phyloP scores from a whole-genome alignment of 352 stramenopile genomes.

The Phytophthora chlamydospora region DNA sequence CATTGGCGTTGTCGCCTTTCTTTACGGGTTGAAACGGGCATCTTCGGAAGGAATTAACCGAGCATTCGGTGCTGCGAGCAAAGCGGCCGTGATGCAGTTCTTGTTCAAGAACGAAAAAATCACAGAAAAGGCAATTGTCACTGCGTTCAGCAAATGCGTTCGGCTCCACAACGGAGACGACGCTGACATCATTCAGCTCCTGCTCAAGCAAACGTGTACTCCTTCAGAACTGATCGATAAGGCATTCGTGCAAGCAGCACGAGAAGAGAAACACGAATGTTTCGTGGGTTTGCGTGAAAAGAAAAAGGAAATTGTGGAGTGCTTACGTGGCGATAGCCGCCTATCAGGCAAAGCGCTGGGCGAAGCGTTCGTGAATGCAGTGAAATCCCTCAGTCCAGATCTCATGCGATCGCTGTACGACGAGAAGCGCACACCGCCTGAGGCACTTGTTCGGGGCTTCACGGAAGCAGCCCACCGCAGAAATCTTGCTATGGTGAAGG shows the following conservation, averaged over 20 bases:
- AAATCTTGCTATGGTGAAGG: neutral
- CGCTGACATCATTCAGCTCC: neutral
- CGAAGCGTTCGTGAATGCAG: constrained; percentile 7
- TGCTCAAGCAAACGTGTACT: neutral
- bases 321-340: neutral
- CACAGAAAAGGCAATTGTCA: neutral
- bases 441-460: neutral
- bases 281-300: no score
- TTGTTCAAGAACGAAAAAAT: constrained; percentile 4
- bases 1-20: neutral
- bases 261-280: no score
- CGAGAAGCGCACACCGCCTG: neutral
- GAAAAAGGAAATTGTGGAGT: neutral
- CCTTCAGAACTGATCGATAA: neutral
- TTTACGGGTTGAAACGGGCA: constrained; percentile 2
- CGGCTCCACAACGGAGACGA: neutral
- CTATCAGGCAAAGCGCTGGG: neutral
- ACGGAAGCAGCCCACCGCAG: neutral
- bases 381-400: neutral
- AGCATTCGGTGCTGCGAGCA: neutral
- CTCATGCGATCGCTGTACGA: constrained; percentile 1
- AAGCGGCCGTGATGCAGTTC: neutral
- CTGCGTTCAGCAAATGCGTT: neutral
- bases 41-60: constrained; percentile 1
- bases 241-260: neutral